Conservation (phyloP, 164 flowering plant species). For the Kingdonia uniflora region DNA sequence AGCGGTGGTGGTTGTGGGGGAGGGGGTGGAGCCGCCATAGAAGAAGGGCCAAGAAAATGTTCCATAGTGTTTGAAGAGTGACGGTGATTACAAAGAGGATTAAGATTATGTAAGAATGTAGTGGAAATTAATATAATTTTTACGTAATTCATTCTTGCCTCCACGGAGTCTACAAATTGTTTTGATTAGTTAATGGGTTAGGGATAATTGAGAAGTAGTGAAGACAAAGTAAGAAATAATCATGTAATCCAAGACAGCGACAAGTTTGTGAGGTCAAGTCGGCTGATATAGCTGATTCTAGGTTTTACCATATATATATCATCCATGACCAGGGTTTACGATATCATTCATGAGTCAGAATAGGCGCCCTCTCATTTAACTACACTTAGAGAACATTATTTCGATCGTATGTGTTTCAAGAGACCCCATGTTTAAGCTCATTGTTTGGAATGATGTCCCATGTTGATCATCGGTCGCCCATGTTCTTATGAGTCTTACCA, state of each 20-base stretch:
- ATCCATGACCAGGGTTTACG: too few relatives aligned
- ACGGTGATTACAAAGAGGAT: slow-evolving; percentile 3
- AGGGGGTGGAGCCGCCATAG: slow-evolving; percentile 4
- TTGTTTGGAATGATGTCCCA: too few relatives aligned
- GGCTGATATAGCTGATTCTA: too few relatives aligned
- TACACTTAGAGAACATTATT: too few relatives aligned
- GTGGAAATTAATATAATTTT: background rate
- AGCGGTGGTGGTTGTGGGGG: slow-evolving; percentile 14
- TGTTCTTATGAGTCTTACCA: too few relatives aligned
- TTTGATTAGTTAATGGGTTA: background rate
- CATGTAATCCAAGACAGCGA: background rate
- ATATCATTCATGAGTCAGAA: too few relatives aligned
- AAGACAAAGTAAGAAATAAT: slow-evolving; percentile 8
- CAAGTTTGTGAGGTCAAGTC: too few relatives aligned
- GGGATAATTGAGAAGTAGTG: background rate
- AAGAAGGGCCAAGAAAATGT: background rate
- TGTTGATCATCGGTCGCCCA: too few relatives aligned
- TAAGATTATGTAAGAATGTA: background rate
- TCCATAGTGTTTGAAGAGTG: background rate
- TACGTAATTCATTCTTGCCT: background rate
- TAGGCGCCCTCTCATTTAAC: too few relatives aligned
- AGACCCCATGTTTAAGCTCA: too few relatives aligned
- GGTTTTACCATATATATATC: too few relatives aligned
- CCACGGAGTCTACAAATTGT: slow-evolving; percentile 5
- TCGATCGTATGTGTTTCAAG: too few relatives aligned